Percentiles rank a stretch among this genome's conserved stretches.
Conservation (phyloP, 2,329 filamentous ascomycete species). For the Scortechinia acanthostroma region DNA sequence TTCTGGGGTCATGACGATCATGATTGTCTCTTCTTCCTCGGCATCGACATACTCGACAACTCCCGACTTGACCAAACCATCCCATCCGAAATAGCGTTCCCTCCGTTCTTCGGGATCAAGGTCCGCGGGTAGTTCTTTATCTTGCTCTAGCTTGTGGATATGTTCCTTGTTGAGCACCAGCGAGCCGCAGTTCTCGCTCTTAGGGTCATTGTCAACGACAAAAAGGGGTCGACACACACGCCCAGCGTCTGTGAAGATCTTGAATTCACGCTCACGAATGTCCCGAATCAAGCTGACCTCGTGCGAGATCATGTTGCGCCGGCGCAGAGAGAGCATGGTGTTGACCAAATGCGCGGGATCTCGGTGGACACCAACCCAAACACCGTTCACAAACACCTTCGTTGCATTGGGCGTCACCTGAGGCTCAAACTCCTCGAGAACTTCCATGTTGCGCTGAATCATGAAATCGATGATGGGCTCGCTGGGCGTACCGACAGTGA, state of each 20-base stretch:
- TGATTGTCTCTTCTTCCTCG: conserved; percentile 95
- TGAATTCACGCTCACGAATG: conserved; percentile 94
- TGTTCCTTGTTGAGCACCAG: conserved; percentile 81
- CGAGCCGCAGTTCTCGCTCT: conserved; percentile 60
- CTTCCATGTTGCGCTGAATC: conserved; percentile 90
- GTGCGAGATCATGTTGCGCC: conserved; percentile 76
- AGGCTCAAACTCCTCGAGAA: conserved; percentile 90
- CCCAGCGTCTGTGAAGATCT: conserved; percentile 94
- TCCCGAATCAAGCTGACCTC: conserved; percentile 94
- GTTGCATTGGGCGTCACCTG: conserved; percentile 82
- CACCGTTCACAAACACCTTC: conserved; percentile 96
- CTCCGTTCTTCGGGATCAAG: conserved; percentile 46
- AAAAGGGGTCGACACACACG: conserved; percentile 90
- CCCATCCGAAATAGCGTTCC: conserved; percentile 72
- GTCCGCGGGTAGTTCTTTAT: conserved; percentile 58
- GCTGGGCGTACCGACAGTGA: conserved; percentile 87
- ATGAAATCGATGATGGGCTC: conserved; percentile 91
- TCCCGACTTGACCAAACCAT: conserved; percentile 74
- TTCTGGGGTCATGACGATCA: conserved; percentile 99
- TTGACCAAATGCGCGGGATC: conserved; percentile 80
- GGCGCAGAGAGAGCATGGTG: conserved; percentile 69
- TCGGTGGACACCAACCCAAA: conserved; percentile 92
- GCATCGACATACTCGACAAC: conserved; percentile 94
- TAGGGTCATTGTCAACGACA: conserved; percentile 83
- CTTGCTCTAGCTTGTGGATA: conserved; percentile 68